Percentiles rank a stretch among this genome's conserved stretches.
phyloP scores from a whole-genome alignment of 495 filamentous ascomycete species.

The Evernia prunastri region DNA sequence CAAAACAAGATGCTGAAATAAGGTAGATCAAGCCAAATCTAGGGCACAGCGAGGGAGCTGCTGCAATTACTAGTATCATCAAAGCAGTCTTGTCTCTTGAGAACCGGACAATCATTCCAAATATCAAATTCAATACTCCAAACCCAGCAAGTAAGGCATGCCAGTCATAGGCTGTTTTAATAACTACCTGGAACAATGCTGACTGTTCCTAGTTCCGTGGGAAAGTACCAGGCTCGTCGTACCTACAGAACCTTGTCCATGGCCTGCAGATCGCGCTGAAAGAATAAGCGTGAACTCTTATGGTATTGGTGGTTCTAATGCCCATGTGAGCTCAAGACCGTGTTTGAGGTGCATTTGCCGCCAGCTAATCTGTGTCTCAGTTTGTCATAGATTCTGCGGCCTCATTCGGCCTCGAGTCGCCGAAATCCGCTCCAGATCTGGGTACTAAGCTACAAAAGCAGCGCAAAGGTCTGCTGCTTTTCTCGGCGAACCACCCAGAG shows the following conservation, averaged over 20 bases:
- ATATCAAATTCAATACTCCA: constrained; percentile 26
- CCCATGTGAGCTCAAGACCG: no score
- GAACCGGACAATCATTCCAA: constrained; percentile 24
- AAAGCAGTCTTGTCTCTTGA: constrained; percentile 24
- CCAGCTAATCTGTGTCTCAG: no score
- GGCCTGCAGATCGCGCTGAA: constrained; percentile 26
- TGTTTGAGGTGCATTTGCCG: no score
- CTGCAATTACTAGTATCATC: constrained; percentile 22
- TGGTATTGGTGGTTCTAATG: constrained; percentile 34
- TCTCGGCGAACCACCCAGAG: constrained; percentile 26
- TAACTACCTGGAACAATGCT: no score
- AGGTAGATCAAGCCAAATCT: constrained; percentile 42
- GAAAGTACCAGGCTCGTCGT: no score
- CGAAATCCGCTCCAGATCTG: neutral
- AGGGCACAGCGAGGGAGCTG: constrained; percentile 46
- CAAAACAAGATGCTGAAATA: no score
- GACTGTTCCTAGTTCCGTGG: constrained; percentile 20
- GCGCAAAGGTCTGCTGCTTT: constrained; percentile 9
- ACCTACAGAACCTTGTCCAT: constrained; percentile 27
- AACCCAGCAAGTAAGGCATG: no score
- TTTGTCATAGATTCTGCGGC: constrained; percentile 20
- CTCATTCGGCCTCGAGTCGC: neutral
- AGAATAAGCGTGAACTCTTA: constrained; percentile 34
- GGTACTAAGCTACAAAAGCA: no score
- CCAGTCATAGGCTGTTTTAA: no score